Base-by-base conservation (phyloP, 805 yeast species). In the Metschnikowia dekortorum region DNA sequence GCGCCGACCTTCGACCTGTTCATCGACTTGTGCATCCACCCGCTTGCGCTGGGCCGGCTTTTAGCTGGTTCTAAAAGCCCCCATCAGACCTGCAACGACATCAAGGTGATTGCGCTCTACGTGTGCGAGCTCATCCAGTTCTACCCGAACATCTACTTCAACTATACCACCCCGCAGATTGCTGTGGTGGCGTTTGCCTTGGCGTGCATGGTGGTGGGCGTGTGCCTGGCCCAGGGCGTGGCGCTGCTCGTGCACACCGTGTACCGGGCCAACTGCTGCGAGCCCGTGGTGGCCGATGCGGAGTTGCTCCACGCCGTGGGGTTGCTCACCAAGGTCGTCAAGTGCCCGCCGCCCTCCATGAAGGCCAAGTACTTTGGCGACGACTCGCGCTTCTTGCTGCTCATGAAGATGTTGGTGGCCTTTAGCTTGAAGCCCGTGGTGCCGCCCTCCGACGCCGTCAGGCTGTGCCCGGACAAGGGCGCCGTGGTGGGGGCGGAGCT, bases 91-190 rank as follows among this genome's bases (percentile, higher is more conserved):
- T 60, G 60, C 56, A 69, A 74, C 53, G 81, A 79, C 50, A 68
- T 84, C 53, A 81, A 79, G 58, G 66, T 74, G 44, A 80, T 85
- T 51, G 75, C 88, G 13, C 68, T 80, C 52, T 81, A 82, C 67
- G 64, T 85, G 41, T 83, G 89, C 59, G 90, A 85, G 61, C 68
- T 85, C 58, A 75, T 83, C 48, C 83, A 81, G 52, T 84, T 85
- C 64, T 80, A 83, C 61, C 77, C 81, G 46, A 77, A 76, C 51
- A 67, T 84, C 51, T 78, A 82, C 50, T 78, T 80, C 62, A 74
- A 74, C 54, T 79, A 85, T 40, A 70, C 78, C 50, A 80, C 85
- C 40, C 74, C 86, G 22, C 44, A 51, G 40, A 63, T 83, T 39
- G 75, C 80, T 28, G 62, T 70, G 22, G 67, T 73, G 48, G 69